Percentiles rank a stretch among this genome's conserved stretches.
Conservation (phyloP, 2,329 filamentous ascomycete genomes). For the Cladophialophora chaetospira region DNA sequence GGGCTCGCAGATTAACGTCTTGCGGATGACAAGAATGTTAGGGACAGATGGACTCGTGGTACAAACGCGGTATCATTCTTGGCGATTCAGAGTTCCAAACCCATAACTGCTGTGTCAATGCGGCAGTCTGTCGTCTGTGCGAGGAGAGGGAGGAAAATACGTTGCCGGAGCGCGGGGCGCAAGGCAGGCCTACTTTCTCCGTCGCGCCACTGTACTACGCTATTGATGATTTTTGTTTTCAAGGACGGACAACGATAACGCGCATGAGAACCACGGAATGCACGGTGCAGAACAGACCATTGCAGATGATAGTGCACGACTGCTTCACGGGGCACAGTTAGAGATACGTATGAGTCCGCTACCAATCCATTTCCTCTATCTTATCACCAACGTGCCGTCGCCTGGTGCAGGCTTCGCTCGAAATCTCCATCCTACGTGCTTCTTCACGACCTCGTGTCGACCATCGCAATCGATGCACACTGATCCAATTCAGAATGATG, state of each 20-base stretch:
- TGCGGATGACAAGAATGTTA: conserved; percentile 10
- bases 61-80: conserved; percentile 16
- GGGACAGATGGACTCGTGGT: conserved; percentile 15
- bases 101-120: conserved; percentile 16
- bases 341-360: neutral
- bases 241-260: conserved; percentile 1
- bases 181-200: conserved; percentile 10
- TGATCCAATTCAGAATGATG: too few relatives aligned
- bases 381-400: too few relatives aligned
- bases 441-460: conserved; percentile 7
- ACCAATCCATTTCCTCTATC: neutral
- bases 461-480: too few relatives aligned
- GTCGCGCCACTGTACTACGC: conserved; percentile 7
- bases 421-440: too few relatives aligned
- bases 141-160: conserved; percentile 7
- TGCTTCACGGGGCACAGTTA: neutral
- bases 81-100: conserved; percentile 21
- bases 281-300: neutral
- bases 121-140: conserved; percentile 8
- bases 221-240: conserved; percentile 13
- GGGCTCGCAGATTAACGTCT: conserved; percentile 12
- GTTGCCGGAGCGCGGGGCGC: conserved; percentile 14
- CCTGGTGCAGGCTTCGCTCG: too few relatives aligned
- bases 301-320: neutral
- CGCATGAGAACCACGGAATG: neutral